These are phyloP conservation scores for Kodamaea kaohsiungensis DNA, from an alignment of 805 yeast genomes.

Conservation along the genomic window DNA sequence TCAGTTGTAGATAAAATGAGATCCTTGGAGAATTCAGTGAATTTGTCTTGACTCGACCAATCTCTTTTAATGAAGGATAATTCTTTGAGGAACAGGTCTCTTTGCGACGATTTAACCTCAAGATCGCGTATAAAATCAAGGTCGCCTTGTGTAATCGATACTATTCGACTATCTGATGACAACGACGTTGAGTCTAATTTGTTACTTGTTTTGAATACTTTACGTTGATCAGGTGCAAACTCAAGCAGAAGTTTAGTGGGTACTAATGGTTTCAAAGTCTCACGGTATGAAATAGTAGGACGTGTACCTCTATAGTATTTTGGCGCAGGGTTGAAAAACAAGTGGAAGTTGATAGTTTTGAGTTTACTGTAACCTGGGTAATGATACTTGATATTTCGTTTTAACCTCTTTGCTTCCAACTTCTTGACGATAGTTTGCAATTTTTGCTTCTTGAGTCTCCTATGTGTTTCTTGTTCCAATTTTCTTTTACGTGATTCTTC, in stretches of 20 bases:
- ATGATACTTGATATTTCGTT: conserved; percentile 42
- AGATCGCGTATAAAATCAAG: conserved; percentile 31
- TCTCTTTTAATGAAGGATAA: conserved; percentile 35
- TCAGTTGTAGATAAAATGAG: conserved; percentile 68
- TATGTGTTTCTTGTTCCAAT: conserved; percentile 20
- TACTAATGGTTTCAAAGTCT: conserved; percentile 44
- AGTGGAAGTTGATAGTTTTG: conserved; percentile 62
- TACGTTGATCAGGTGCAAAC: conserved; percentile 60
- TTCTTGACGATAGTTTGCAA: conserved; percentile 26
- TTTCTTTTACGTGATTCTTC: conserved; percentile 17
- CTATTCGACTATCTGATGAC: conserved; percentile 12
- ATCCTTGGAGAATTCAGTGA: conserved; percentile 51
- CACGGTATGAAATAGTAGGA: conserved; percentile 42
- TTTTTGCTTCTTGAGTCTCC: conserved; percentile 28
- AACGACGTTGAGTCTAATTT: conserved; percentile 1
- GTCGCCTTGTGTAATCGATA: conserved; percentile 32
- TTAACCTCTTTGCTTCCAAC: conserved; percentile 29
- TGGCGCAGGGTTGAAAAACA: conserved; percentile 65
- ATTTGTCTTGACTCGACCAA: conserved; percentile 37
- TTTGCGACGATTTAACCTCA: conserved; percentile 17
- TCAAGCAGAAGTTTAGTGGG: conserved; percentile 66
- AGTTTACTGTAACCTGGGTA: conserved; percentile 65
- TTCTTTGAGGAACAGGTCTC: conserved; percentile 20
- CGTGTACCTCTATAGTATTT: conserved; percentile 51
- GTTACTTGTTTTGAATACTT: conserved; percentile 43